Evolutionary conservation across 495 filamentous ascomycete genomes (phyloP).

Genomic region (Darksidea phi): DNA sequence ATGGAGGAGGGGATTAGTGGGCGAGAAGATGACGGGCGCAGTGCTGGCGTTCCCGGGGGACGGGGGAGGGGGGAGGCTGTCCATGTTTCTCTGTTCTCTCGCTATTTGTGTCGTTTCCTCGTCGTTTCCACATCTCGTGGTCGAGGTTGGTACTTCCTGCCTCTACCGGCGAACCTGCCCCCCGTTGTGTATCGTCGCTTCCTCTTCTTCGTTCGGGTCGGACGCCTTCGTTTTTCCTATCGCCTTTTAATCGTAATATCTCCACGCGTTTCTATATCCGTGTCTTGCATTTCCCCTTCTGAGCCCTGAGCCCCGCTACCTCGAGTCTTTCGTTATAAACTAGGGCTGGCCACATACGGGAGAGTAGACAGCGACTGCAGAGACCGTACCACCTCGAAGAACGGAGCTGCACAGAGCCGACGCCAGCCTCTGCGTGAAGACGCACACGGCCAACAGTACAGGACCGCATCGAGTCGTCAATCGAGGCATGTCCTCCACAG

Average conservation of each 20-base stretch:
- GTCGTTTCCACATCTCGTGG: neutral
- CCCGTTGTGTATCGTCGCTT: neutral
- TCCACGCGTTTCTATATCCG: neutral
- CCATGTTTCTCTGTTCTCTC: neutral
- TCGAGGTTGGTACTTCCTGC: neutral
- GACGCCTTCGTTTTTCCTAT: neutral
- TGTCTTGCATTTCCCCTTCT: neutral
- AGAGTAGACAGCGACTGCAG: no score
- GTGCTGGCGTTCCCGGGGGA: constrained; percentile 8
- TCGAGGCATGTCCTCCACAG: no score
- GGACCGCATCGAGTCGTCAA: no score
- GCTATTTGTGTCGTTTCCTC: constrained; percentile 4
- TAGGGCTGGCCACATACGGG: no score
- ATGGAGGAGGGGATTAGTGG: constrained; percentile 12
- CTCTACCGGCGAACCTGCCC: neutral
- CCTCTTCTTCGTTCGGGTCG: neutral
- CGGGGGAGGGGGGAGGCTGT: no score
- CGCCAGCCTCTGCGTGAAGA: no score
- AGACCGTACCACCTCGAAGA: no score
- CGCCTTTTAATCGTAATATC: constrained; percentile 28
- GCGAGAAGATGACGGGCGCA: constrained; percentile 23
- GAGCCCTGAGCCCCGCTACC: neutral
- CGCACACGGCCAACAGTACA: no score
- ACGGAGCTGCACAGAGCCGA: no score
- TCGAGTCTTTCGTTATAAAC: neutral